Evolutionary conservation across 2,329 filamentous ascomycete genomes (phyloP), one percentile per base, ranked within the genome.

Genomic region (Aureobasidium zeae): DNA sequence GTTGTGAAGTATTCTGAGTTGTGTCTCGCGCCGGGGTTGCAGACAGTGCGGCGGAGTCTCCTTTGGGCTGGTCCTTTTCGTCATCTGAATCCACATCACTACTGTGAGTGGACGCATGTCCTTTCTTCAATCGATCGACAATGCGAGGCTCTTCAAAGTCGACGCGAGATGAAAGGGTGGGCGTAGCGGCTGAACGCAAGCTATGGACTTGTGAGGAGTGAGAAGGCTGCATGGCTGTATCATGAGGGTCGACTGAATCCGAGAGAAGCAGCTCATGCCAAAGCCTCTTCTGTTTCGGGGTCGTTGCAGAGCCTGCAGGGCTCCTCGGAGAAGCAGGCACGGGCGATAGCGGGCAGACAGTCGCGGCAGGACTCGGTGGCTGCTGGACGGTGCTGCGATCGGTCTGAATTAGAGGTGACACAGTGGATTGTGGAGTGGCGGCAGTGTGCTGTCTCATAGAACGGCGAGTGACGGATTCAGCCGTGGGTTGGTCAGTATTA

Each of bases 61-160:
- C 32, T 10, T 31, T 13, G 13, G 34, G 33, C 12, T 17, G 11
- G 12, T 49, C 37, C 4, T 36, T 25, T 15, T 38, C 35, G 12
- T 19, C 33, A 20, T 48, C 49, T 4, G 52, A 47, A 34, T 47
- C 48, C n/a, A 53, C 48, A 3, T 44, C 42, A 25, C 55, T 54
- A 13, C 46, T 48, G 9, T 48, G 43, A 15, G 29, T 45, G 15
- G 5, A 30, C 7, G 45, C 33, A n/a, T 50, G 50, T 11, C 54
- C 52, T 6, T 57, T 56, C 50, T 56, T 60, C 19, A 62, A 43
- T 5, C 56, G 57, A 50, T 62, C 58, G 2, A 60, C 57, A 11
- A 61, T 45, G 30, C 55, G 52, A 7, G 52, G 49, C n/a, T 53
- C 52, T 13, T 8, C n/a, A n/a, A n/a, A 16, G n/a, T n/a, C n/a